Conservation (phyloP, 1,284 basidiomycete genomes). For the Phellopilus nigrolimitatus region DNA sequence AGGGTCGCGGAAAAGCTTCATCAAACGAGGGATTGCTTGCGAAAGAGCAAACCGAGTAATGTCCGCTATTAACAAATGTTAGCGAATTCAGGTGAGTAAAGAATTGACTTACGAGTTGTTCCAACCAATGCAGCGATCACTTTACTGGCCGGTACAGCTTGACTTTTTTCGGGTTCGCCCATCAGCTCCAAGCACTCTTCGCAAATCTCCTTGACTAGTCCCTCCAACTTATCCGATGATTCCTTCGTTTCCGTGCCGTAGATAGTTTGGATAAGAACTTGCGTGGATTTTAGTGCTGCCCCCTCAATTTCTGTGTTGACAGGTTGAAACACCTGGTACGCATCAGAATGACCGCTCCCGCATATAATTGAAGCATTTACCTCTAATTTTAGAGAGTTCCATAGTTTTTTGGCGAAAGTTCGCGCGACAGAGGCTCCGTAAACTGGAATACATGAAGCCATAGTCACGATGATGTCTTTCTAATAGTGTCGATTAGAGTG, state of each 20-base stretch:
- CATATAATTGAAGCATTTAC: slow-evolving; percentile 34
- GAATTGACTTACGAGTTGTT: slow-evolving; percentile 60
- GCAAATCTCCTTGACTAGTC: slow-evolving; percentile 69
- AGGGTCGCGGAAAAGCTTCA: slow-evolving; percentile 72
- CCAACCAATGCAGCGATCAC: slow-evolving; percentile 72
- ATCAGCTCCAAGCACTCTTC: slow-evolving; percentile 77
- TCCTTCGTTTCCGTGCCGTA: slow-evolving; percentile 40
- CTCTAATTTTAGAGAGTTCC: slow-evolving; percentile 87
- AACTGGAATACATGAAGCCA: slow-evolving; percentile 72
- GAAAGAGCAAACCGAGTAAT: slow-evolving; percentile 65
- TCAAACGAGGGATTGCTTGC: slow-evolving; percentile 67
- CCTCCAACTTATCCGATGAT: slow-evolving; percentile 41
- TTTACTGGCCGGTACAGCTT: slow-evolving; percentile 81
- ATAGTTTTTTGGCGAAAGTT: slow-evolving; percentile 68
- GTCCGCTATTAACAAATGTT: slow-evolving; percentile 44
- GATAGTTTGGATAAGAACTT: slow-evolving; percentile 69
- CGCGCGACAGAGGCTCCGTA: slow-evolving; percentile 68
- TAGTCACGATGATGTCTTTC: slow-evolving; percentile 79
- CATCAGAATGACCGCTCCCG: not conserved
- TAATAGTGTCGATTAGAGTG: slow-evolving; percentile 29
- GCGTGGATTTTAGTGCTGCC: slow-evolving; percentile 66
- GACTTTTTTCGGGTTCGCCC: slow-evolving; percentile 86
- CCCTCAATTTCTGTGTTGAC: slow-evolving; percentile 71
- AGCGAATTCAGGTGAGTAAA: slow-evolving; percentile 14
- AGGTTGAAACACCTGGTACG: slow-evolving; percentile 80